Percentiles rank a stretch among this genome's conserved stretches.
Evolutionary conservation across 2,329 filamentous ascomycete species (phyloP).

Genomic region (Aspergillus bombycis): DNA sequence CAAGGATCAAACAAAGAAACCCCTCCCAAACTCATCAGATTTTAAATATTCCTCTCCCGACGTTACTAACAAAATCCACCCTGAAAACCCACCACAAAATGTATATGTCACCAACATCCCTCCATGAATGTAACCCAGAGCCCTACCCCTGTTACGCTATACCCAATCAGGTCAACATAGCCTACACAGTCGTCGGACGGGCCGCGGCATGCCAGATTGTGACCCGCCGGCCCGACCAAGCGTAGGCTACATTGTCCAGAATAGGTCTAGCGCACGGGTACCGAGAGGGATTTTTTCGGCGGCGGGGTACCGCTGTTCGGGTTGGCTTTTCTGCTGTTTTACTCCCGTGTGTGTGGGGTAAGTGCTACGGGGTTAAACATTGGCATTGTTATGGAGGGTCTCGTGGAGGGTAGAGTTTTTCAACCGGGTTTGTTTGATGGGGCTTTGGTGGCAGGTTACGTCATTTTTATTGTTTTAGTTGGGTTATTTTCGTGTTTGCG

Average conservation of each 20-base stretch:
- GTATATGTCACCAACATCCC: background rate
- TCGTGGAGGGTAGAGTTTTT: background rate
- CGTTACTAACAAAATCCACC: background rate
- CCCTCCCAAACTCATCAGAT: background rate
- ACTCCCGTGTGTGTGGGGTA: background rate
- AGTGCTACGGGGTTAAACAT: background rate
- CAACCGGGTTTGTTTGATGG: background rate
- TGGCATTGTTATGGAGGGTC: background rate
- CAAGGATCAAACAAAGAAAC: background rate
- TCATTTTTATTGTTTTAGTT: background rate
- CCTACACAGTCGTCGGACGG: background rate
- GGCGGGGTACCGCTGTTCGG: background rate
- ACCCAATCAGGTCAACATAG: background rate
- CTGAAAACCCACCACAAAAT: background rate
- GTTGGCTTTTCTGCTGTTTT: background rate
- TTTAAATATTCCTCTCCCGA: background rate
- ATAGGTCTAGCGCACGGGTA: background rate
- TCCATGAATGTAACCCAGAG: too few relatives aligned
- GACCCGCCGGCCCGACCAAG: background rate
- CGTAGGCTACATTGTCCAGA: background rate
- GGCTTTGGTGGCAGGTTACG: background rate
- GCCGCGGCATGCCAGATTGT: background rate
- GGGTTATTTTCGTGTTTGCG: background rate
- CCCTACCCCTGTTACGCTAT: background rate
- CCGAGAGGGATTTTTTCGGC: background rate